These are phyloP conservation scores for Plasmodium coatneyi DNA, from an alignment of 169 alveolate species.

Conservation along the genomic window DNA sequence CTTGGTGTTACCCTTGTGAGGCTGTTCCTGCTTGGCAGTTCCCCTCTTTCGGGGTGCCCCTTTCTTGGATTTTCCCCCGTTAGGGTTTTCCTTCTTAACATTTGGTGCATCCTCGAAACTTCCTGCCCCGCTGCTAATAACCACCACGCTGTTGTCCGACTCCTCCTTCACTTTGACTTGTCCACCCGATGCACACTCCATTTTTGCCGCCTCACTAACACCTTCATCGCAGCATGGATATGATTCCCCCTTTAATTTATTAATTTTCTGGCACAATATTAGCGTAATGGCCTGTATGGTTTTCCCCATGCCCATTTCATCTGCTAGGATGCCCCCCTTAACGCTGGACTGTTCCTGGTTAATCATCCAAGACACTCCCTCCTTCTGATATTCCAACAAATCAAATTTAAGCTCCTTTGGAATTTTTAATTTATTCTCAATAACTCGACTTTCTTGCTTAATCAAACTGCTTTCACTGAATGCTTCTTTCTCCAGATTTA, in stretches of 20 bases:
- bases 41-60: neutral
- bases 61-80: neutral
- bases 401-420: conserved; percentile 75
- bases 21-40: neutral
- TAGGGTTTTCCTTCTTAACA: neutral
- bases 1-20: neutral
- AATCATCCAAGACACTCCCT: conserved; percentile 88
- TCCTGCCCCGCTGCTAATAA: neutral
- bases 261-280: conserved; percentile 75
- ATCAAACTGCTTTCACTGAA: neutral
- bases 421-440: conserved; percentile 55
- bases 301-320: conserved; percentile 92
- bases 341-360: conserved; percentile 82
- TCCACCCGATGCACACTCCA: neutral
- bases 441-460: conserved; percentile 38
- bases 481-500: conserved; percentile 50
- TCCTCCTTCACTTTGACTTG: conserved; percentile 3
- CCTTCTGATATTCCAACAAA: conserved; percentile 76
- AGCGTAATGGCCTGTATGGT: conserved; percentile 82
- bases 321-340: conserved; percentile 88
- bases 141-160: neutral
- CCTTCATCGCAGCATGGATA: neutral
- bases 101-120: neutral
- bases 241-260: conserved; percentile 6
- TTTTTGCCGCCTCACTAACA: neutral